Conservation (phyloP, 1,139 yeast species). For the Suhomyces maxii region DNA sequence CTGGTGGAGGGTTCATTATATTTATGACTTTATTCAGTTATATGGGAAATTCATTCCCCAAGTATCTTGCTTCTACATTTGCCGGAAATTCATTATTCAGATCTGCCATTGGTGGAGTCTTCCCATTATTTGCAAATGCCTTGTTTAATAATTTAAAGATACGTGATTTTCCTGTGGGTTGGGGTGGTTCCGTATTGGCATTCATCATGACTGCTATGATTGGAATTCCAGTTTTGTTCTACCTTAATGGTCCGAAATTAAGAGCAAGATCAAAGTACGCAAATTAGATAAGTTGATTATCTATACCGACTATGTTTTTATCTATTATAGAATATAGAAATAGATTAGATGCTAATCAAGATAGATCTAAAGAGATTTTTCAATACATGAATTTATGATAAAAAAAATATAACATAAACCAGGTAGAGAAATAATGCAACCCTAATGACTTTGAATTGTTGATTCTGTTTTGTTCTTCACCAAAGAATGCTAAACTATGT, state of each 20-base stretch:
- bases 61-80: conserved; percentile 55
- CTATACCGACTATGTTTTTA: too few species aligned
- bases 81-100: conserved; percentile 56
- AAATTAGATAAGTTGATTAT: neutral
- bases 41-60: conserved; percentile 33
- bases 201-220: conserved; percentile 43
- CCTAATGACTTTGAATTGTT: too few species aligned
- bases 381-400: too few species aligned
- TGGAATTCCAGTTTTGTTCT: conserved; percentile 45
- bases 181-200: conserved; percentile 55
- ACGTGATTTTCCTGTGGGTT: conserved; percentile 51
- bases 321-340: too few species aligned
- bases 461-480: too few species aligned
- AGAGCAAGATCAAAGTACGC: conserved; percentile 49
- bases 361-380: too few species aligned
- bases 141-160: conserved; percentile 47
- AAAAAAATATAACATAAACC: too few species aligned
- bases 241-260: conserved; percentile 48
- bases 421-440: too few species aligned
- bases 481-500: too few species aligned
- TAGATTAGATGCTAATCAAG: too few species aligned
- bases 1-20: conserved; percentile 36
- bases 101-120: conserved; percentile 55
- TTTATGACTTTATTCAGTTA: conserved; percentile 41
- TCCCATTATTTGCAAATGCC: conserved; percentile 59